Evolutionary conservation across 306 rosid species (phyloP).

Genomic region (Styphnolobium japonicum): DNA sequence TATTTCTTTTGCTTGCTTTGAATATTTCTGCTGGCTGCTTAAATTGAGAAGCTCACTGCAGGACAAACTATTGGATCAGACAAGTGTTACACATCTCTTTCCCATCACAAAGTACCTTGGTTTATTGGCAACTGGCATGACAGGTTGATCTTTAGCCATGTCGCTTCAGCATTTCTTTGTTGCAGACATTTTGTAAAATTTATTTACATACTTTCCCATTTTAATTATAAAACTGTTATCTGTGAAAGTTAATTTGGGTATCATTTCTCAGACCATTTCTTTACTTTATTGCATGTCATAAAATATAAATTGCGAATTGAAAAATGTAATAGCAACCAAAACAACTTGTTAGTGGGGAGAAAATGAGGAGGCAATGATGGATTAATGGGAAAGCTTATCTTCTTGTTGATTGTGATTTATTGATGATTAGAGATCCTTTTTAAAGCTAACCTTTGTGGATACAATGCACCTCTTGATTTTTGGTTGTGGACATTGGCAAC

Average conservation of each 20-base stretch:
- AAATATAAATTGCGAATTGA: neutral
- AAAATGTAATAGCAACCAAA: neutral
- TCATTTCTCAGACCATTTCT: neutral
- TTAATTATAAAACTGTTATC: neutral
- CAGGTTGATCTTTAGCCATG: conserved; percentile 30
- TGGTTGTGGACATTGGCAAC: neutral
- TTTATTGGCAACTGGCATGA: conserved; percentile 75
- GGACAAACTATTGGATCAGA: conserved; percentile 82
- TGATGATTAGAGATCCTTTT: neutral
- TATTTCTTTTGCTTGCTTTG: neutral
- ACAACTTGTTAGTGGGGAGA: neutral
- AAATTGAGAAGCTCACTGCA: conserved; percentile 12
- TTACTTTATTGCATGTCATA: neutral
- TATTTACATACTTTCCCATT: neutral
- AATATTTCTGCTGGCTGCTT: neutral
- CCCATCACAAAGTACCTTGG: conserved; percentile 69
- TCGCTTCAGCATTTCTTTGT: neutral
- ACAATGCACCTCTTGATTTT: neutral
- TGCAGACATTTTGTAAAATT: neutral
- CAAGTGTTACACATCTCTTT: conserved; percentile 67
- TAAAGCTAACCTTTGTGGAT: neutral
- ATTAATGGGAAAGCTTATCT: neutral
- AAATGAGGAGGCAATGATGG: neutral
- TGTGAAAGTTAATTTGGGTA: neutral
- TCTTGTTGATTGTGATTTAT: neutral